phyloP scores from a whole-genome alignment of 352 stramenopile species.

The Phytopythium oedochilum region DNA sequence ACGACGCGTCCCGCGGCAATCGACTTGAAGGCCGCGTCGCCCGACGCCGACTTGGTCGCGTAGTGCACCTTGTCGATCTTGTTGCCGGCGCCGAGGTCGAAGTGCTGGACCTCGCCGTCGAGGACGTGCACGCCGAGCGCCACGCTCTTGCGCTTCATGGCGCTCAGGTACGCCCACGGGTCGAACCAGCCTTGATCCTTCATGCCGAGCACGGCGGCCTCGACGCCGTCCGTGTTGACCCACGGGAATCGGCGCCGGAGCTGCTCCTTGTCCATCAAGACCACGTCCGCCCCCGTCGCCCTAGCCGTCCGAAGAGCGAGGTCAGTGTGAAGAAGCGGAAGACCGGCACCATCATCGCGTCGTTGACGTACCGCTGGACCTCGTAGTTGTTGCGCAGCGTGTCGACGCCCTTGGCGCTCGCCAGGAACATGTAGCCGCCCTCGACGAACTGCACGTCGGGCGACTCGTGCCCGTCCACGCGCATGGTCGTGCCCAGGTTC shows the following conservation, averaged over 20 bases:
- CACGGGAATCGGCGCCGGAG: conserved; percentile 68
- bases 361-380: conserved; percentile 27
- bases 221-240: conserved; percentile 63
- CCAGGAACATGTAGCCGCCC: conserved; percentile 79
- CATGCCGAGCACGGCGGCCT: conserved; percentile 52
- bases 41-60: conserved; percentile 16
- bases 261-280: conserved; percentile 44
- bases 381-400: conserved; percentile 60
- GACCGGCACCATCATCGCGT: conserved; percentile 3
- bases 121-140: conserved; percentile 69
- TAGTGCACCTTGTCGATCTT: conserved; percentile 63
- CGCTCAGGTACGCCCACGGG: conserved; percentile 71
- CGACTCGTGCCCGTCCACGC: conserved; percentile 44
- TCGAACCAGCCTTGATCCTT: conserved; percentile 85
- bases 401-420: conserved; percentile 52
- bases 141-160: conserved; percentile 70
- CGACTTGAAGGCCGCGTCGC: conserved; percentile 16
- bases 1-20: conserved; percentile 60
- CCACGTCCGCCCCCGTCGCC: conserved; percentile 37
- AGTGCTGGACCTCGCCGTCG: conserved; percentile 62
- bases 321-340: not conserved
- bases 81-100: conserved; percentile 49
- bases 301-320: too few relatives aligned
- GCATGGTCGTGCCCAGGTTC: conserved; percentile 39
- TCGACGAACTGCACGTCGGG: conserved; percentile 78